These are phyloP conservation scores for Tuber umbilicatum DNA, from an alignment of 495 filamentous ascomycete species.

Conservation along the genomic window DNA sequence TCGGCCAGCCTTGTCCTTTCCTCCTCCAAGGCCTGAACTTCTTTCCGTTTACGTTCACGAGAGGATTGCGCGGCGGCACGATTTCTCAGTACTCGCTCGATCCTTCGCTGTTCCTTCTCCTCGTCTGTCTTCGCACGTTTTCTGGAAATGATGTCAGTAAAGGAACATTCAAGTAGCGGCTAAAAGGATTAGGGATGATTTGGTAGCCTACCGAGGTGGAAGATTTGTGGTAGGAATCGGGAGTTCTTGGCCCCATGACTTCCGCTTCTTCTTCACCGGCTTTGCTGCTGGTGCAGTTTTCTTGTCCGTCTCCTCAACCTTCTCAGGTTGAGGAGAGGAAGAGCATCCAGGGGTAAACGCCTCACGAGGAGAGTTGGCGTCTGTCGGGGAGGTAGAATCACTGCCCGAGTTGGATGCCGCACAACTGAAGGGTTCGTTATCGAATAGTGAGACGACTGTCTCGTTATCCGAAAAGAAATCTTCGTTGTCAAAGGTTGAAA, in stretches of 20 bases:
- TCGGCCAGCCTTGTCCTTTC: slow-evolving; percentile 61
- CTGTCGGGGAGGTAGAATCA: neutral
- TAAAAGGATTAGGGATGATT: neutral
- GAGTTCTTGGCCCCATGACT: slow-evolving; percentile 97
- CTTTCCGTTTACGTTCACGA: slow-evolving; percentile 85
- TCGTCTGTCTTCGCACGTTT: slow-evolving; percentile 99
- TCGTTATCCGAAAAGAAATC: slow-evolving; percentile 1
- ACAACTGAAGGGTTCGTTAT: neutral
- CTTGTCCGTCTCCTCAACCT: slow-evolving; percentile 30
- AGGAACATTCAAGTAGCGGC: slow-evolving; percentile 14
- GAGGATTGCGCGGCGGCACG: slow-evolving; percentile 93
- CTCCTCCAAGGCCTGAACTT: slow-evolving; percentile 81
- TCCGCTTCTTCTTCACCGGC: slow-evolving; percentile 92
- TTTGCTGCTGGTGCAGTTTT: slow-evolving; percentile 58
- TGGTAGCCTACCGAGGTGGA: slow-evolving; percentile 68
- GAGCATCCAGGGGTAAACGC: slow-evolving; percentile 7
- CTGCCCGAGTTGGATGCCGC: neutral
- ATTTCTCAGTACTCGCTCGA: slow-evolving; percentile 94
- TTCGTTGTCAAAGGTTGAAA: neutral
- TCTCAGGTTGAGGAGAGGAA: slow-evolving; percentile 24
- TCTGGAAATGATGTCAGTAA: slow-evolving; percentile 45
- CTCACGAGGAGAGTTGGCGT: neutral
- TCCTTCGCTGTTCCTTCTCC: slow-evolving; percentile 95
- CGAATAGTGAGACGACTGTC: neutral
- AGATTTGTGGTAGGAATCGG: slow-evolving; percentile 95